Evolutionary conservation across 139 green algal species (phyloP).

Genomic region (Chlamydomonas incerta): DNA sequence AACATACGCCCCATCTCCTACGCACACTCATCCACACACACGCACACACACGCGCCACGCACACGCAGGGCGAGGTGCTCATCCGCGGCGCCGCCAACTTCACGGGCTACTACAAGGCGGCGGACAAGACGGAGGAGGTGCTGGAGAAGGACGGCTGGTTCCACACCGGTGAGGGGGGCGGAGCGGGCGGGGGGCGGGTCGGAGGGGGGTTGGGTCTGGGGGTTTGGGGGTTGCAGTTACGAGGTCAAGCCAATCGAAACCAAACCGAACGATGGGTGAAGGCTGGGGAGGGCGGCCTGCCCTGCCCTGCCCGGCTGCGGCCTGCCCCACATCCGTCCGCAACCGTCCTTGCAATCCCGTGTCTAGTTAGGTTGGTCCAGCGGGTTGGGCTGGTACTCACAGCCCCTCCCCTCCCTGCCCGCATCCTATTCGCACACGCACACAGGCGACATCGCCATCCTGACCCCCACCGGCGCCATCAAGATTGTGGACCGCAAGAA

Average conservation of each 20-base stretch:
- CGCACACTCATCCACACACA: no score
- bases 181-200: not conserved
- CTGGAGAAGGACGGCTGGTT: slow-evolving; percentile 75
- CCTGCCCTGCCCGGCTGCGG: no score
- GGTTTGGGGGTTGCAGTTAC: no score
- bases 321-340: no score
- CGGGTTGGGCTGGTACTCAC: no score
- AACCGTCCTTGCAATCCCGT: no score
- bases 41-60: no score
- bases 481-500: slow-evolving; percentile 97
- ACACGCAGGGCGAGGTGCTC: slow-evolving; percentile 74
- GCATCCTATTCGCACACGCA: not conserved
- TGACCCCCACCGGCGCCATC: slow-evolving; percentile 80
- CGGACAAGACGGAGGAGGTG: slow-evolving; percentile 73
- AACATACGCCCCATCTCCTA: no score
- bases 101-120: slow-evolving; percentile 95
- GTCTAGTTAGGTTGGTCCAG: no score
- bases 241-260: no score
- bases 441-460: slow-evolving; percentile 90
- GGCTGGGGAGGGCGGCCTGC: no score
- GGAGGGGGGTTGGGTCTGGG: not conserved
- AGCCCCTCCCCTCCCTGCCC: not conserved
- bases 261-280: no score
- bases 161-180: slow-evolving; percentile 58
- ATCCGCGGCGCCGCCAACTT: slow-evolving; percentile 87